A percentile compares a stretch with the other conserved stretches of the same genome.
Evolutionary conservation across 2,329 filamentous ascomycete species (phyloP).

Genomic region (Aspergillus pseudoviridinutans): DNA sequence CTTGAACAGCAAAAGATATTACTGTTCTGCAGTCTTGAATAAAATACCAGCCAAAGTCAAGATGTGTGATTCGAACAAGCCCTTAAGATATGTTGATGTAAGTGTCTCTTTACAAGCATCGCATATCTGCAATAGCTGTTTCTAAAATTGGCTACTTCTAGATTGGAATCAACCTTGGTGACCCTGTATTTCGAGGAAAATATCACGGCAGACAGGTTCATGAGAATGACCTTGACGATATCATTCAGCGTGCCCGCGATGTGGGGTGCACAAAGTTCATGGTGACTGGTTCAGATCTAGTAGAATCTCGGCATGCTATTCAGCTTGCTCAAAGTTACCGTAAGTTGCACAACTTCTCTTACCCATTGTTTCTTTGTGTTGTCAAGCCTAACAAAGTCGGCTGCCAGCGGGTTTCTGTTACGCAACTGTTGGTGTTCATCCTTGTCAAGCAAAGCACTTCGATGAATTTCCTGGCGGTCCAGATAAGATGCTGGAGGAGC

Average conservation of each 20-base stretch:
- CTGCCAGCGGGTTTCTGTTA: slow-evolving; percentile 71
- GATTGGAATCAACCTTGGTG: slow-evolving; percentile 93
- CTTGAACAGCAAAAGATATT: slow-evolving; percentile 2
- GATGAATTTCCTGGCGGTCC: slow-evolving; percentile 52
- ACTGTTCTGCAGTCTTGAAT: slow-evolving; percentile 10
- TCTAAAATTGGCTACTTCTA: slow-evolving; percentile 25
- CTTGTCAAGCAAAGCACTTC: slow-evolving; percentile 80
- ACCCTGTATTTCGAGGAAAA: slow-evolving; percentile 79
- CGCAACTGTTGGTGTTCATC: slow-evolving; percentile 89
- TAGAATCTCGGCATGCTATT: slow-evolving; percentile 71
- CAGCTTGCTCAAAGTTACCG: slow-evolving; percentile 69
- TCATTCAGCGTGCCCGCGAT: slow-evolving; percentile 72
- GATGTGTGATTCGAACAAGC: slow-evolving; percentile 33
- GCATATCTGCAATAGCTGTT: slow-evolving; percentile 11
- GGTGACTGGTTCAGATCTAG: slow-evolving; percentile 84
- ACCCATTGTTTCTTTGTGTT: slow-evolving; percentile 8
- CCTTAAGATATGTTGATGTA: slow-evolving; percentile 48
- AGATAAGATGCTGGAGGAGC: slow-evolving; percentile 47
- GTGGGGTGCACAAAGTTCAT: slow-evolving; percentile 86
- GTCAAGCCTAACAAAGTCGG: slow-evolving; percentile 9
- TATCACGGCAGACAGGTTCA: slow-evolving; percentile 73
- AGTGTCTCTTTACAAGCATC: slow-evolving; percentile 16
- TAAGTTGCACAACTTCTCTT: slow-evolving; percentile 42
- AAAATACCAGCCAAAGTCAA: slow-evolving; percentile 10
- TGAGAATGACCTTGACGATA: slow-evolving; percentile 50